These are phyloP conservation scores for Lathyrus tuberosus DNA, from an alignment of 306 rosid genomes.

Conservation along the genomic window DNA sequence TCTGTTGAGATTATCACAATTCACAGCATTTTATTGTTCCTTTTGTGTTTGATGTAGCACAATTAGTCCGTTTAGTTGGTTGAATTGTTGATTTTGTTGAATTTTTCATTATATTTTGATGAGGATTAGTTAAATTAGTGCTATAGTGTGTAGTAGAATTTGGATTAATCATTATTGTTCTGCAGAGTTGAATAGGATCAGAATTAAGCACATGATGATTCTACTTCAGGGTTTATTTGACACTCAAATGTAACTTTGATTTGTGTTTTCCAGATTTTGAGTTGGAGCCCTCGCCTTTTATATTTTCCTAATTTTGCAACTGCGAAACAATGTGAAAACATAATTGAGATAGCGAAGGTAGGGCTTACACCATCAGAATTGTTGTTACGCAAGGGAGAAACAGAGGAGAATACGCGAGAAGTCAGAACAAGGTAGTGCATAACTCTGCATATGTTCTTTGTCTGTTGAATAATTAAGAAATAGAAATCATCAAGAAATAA, in stretches of 20 bases:
- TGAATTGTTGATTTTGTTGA: slow-evolving; percentile 2
- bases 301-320: slow-evolving; percentile 91
- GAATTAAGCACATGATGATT: slow-evolving; percentile 9
- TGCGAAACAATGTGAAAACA: slow-evolving; percentile 69
- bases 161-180: neutral
- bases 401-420: slow-evolving; percentile 60
- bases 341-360: slow-evolving; percentile 58
- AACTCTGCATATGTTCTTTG: neutral
- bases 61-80: neutral
- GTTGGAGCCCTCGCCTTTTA: slow-evolving; percentile 83
- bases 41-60: slow-evolving; percentile 23
- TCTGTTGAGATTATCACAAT: neutral
- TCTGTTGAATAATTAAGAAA: slow-evolving; percentile 21
- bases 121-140: neutral
- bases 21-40: slow-evolving; percentile 15
- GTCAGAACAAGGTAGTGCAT: slow-evolving; percentile 77
- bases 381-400: slow-evolving; percentile 76
- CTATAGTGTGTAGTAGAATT: neutral
- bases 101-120: slow-evolving; percentile 31
- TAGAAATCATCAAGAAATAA: neutral
- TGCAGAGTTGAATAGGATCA: neutral
- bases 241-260: slow-evolving; percentile 20
- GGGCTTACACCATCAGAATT: slow-evolving; percentile 67
- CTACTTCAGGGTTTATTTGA: slow-evolving; percentile 33
- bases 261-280: slow-evolving; percentile 64